A percentile compares a stretch with the other conserved stretches of the same genome.
Evolutionary conservation across 139 green algal species (phyloP).

Genomic region (Limnomonas spitsbergensis): DNA sequence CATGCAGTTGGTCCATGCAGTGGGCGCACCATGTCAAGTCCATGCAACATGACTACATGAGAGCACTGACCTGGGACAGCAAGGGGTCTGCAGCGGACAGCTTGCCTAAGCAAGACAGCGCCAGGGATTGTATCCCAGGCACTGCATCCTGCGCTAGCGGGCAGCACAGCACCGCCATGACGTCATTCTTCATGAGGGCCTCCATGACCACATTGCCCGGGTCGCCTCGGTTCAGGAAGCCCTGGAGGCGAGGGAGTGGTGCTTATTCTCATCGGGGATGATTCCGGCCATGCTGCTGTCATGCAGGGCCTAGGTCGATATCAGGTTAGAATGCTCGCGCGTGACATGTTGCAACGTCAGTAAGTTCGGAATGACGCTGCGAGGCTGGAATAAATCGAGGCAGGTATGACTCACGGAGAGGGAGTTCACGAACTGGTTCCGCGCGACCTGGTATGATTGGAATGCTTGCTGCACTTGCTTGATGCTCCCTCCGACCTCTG

Average conservation of each 20-base stretch:
- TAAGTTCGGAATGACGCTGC: too few species aligned
- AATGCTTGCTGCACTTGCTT: conserved; percentile 49
- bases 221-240: conserved; percentile 33
- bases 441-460: conserved; percentile 34
- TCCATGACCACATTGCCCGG: conserved; percentile 34
- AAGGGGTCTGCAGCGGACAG: conserved; percentile 34
- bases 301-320: too few species aligned
- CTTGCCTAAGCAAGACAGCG: conserved; percentile 30
- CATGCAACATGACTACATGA: too few species aligned
- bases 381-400: too few species aligned
- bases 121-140: conserved; percentile 41
- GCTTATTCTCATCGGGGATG: too few species aligned
- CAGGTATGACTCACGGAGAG: conserved; percentile 28
- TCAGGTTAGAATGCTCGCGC: too few species aligned
- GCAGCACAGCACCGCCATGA: conserved; percentile 44
- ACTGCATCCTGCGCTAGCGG: conserved; percentile 39
- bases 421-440: conserved; percentile 34
- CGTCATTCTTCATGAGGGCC: conserved; percentile 46
- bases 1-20: too few species aligned
- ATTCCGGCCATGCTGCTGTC: too few species aligned
- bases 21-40: too few species aligned
- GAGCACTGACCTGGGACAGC: conserved; percentile 33
- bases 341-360: background rate
- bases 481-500: conserved; percentile 25
- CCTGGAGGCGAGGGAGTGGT: conserved; percentile 10